Evolutionary conservation across 805 yeast genomes (phyloP), one percentile per base, ranked within the genome.

Genomic region (Kazachstania psychrophila): DNA sequence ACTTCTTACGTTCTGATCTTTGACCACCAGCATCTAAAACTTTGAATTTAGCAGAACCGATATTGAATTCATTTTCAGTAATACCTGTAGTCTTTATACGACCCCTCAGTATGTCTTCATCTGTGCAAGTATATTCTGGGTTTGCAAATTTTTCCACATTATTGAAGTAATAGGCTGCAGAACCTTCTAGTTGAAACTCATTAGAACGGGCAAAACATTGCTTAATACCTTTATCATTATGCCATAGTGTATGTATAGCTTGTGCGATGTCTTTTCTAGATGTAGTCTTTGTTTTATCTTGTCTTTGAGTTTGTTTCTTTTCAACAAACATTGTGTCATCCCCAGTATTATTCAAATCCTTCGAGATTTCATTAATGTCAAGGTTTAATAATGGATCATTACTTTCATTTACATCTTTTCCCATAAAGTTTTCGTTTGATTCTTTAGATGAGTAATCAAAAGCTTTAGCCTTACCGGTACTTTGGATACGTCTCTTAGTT

Each of bases 11-110:
- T 57, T 88, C 96, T 15, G 85, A 75, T 42, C 96, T 65, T 62
- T 88, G 96, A 2, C 98, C 98, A 36, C 98, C 98, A 4, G 96
- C 97, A 66, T 92, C 98, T 30, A 87, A 64, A 28, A 92, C 84
- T 51, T 76, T 77, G 56, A 88, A 79, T 45, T 69, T 73, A 32
- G 76, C 70, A 3, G 75, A 69, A 8, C 76, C 74, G 42, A 89
- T 75, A 38, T 69, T 68, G 62, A 92, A 88, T 37, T 69, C 72
- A 5, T 92, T 81, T 57, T 89, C 95, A 1, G 94, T 82, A 36
- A 92, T 86, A 3, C 98, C 98, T 0, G 96, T 88, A 11, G 98
- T 89, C 61, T 89, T 88, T 50, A 92, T 84, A 24, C 98, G 69
- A 4, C 96, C 97, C 49, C 74, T 79, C 46, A 92, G 64, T 38